A percentile compares a stretch with the other conserved stretches of the same genome.
These are phyloP conservation scores for Auriscalpium vulgare DNA, from an alignment of 768 basidiomycete species.

Conservation along the genomic window DNA sequence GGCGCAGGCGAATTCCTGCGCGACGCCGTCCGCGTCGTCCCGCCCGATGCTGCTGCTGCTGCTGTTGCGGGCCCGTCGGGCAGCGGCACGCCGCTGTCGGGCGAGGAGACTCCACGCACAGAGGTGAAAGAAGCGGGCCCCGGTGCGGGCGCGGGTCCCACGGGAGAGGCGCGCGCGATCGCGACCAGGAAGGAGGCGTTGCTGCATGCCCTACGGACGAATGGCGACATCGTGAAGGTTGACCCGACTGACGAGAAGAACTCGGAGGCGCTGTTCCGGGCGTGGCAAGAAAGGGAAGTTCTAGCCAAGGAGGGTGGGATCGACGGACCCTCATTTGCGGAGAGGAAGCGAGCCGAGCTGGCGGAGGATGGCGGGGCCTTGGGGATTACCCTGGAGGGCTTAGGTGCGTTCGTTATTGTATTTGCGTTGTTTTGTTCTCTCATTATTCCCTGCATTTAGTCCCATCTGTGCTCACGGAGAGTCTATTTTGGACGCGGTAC, in stretches of 20 bases:
- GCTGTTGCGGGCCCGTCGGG: conserved; percentile 63
- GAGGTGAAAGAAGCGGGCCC: neutral
- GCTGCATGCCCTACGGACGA: conserved; percentile 61
- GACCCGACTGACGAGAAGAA: conserved; percentile 65
- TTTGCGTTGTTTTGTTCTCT: neutral
- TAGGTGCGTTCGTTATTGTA: conserved; percentile 42
- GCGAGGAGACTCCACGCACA: conserved; percentile 8
- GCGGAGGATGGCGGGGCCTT: conserved; percentile 43
- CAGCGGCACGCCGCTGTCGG: neutral
- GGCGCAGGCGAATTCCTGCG: conserved; percentile 43
- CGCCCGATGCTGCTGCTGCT: conserved; percentile 84
- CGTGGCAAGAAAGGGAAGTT: conserved; percentile 49
- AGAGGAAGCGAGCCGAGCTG: conserved; percentile 39
- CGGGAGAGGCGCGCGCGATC: conserved; percentile 19
- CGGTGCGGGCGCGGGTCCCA: conserved; percentile 19
- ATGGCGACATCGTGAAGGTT: conserved; percentile 66
- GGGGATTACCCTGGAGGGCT: conserved; percentile 39
- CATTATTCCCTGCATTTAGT: conserved; percentile 36
- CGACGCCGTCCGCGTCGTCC: conserved; percentile 90
- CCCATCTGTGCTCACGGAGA: conserved; percentile 52
- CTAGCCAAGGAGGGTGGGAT: conserved; percentile 49
- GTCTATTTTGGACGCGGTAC: conserved; percentile 80
- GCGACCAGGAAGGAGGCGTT: conserved; percentile 25
- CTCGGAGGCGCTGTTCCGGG: conserved; percentile 43
- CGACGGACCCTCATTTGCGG: conserved; percentile 48